Percentiles rank a stretch among this genome's conserved stretches.
These are phyloP conservation scores for Colletotrichum trifolii DNA, from an alignment of 2,329 filamentous ascomycete species.

Conservation along the genomic window DNA sequence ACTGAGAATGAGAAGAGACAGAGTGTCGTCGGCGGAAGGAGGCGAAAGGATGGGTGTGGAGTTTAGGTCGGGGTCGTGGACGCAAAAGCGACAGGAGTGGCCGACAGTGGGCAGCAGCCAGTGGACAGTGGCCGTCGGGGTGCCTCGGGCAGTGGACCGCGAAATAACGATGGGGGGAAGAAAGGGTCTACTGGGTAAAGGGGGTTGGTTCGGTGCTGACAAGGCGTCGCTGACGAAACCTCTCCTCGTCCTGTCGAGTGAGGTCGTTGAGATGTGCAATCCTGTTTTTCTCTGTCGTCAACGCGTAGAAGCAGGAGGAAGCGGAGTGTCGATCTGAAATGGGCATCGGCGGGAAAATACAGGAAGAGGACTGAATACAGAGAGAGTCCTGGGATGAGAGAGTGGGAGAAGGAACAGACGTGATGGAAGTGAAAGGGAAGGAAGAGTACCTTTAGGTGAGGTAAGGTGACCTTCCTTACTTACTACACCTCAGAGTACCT, in stretches of 20 bases:
- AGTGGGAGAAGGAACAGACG: too few relatives aligned
- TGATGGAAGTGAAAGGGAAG: neutral
- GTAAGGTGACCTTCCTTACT: too few relatives aligned
- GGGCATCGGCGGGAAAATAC: too few relatives aligned
- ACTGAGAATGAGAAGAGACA: slow-evolving; percentile 31
- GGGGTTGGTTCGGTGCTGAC: slow-evolving; percentile 4
- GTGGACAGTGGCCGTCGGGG: neutral
- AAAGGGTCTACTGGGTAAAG: slow-evolving; percentile 25
- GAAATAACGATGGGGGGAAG: slow-evolving; percentile 34
- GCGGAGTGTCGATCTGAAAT: neutral
- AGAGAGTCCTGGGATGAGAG: too few relatives aligned
- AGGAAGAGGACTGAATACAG: too few relatives aligned
- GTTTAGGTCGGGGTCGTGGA: slow-evolving; percentile 36
- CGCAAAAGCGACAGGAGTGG: slow-evolving; percentile 35
- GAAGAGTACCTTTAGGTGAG: too few relatives aligned
- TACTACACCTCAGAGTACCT: neutral
- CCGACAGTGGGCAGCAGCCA: neutral
- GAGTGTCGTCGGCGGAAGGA: slow-evolving; percentile 35
- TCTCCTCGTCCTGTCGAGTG: slow-evolving; percentile 1
- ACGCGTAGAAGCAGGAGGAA: neutral
- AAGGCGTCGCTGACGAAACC: slow-evolving; percentile 22
- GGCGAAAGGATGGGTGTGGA: slow-evolving; percentile 36
- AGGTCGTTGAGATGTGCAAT: too few relatives aligned
- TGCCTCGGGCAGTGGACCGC: slow-evolving; percentile 34
- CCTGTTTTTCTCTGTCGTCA: too few relatives aligned